Percentiles rank a stretch among this genome's conserved stretches.
Evolutionary conservation across 2,329 filamentous ascomycete genomes (phyloP).

Genomic region (Pseudomassariella vexata): DNA sequence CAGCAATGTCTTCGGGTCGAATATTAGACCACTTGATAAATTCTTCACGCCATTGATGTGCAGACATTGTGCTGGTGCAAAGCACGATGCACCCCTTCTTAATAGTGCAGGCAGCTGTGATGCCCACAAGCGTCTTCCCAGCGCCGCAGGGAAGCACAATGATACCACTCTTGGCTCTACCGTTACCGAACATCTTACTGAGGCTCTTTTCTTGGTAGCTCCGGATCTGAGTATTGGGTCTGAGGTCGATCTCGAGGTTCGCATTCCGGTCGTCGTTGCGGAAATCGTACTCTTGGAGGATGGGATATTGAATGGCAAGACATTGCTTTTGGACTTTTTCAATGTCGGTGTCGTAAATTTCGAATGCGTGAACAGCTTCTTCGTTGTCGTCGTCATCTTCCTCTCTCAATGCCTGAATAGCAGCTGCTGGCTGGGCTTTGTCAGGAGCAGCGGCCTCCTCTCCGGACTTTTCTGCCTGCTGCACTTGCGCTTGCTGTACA

Average conservation of each 20-base stretch:
- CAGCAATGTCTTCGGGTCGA: conserved; percentile 85
- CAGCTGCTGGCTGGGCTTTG: conserved; percentile 55
- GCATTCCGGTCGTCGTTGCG: conserved; percentile 84
- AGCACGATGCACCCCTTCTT: conserved; percentile 95
- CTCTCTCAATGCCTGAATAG: conserved; percentile 66
- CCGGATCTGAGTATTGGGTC: conserved; percentile 83
- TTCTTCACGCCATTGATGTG: conserved; percentile 92
- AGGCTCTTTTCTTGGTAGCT: conserved; percentile 95
- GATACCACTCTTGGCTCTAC: conserved; percentile 92
- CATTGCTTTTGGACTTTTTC: conserved; percentile 87
- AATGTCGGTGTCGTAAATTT: conserved; percentile 77
- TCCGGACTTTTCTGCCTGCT: conserved; percentile 33
- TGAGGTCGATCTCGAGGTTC: conserved; percentile 88
- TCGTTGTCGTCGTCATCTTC: conserved; percentile 84
- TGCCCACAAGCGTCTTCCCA: conserved; percentile 96
- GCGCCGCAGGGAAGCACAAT: conserved; percentile 96
- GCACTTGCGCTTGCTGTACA: conserved; percentile 63
- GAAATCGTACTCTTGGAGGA: conserved; percentile 97
- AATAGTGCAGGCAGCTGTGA: conserved; percentile 95
- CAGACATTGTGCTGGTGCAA: conserved; percentile 96
- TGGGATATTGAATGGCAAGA: conserved; percentile 76
- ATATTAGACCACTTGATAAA: conserved; percentile 98
- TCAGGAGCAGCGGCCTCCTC: conserved; percentile 38
- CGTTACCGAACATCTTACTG: conserved; percentile 99
- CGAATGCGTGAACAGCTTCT: conserved; percentile 87